Evolutionary conservation across 2,329 filamentous ascomycete species (phyloP), one percentile per base, ranked within the genome.

Genomic region (Aspergillus awamori): DNA sequence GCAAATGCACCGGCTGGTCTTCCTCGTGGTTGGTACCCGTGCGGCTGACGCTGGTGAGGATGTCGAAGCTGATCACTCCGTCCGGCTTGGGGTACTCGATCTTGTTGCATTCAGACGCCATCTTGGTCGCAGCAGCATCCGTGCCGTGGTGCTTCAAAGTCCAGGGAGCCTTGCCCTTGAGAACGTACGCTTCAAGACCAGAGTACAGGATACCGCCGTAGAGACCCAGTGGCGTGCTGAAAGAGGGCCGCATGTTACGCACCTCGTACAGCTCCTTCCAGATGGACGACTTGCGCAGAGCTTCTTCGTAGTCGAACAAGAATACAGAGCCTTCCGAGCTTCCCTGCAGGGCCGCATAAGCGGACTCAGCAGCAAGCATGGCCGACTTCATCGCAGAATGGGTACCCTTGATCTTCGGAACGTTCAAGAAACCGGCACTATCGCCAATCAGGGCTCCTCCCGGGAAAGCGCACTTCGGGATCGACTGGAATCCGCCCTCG

Each of bases 11-110:
- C 0, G 95, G 95, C 80, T 99, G 93, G 77, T 99, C 95, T 80
- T 99, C 95, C 78, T 98, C 95, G 79, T 99, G 95, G 80, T 98
- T 98, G 33, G 95, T 99, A 41, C 95, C 95, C 5, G 95, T 98
- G 60, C 95, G 88, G 67, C 90, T 96, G 13, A 99, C 95, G 71
- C 91, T 96, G 2, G 95, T 99, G 74, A 99, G 79, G 67, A 99
- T 96, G 75, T 99, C 95, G 74, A 99, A 99, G 66, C 88, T 92
- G 75, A 99, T 89, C 80, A 96, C 90, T 68, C 93, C 93, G 75
- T 99, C 95, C 1, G 95, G 95, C 81, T 98, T 99, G 58, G 92
- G 91, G 73, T 99, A 99, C 74, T 96, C 92, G 71, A 99, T 98
- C 82, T 95, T 96, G 69, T 84, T 80, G 79, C 87, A 94, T 72